Base-by-base conservation (phyloP, 2,329 filamentous ascomycete genomes). In the Ilyonectria mors-panacis region DNA sequence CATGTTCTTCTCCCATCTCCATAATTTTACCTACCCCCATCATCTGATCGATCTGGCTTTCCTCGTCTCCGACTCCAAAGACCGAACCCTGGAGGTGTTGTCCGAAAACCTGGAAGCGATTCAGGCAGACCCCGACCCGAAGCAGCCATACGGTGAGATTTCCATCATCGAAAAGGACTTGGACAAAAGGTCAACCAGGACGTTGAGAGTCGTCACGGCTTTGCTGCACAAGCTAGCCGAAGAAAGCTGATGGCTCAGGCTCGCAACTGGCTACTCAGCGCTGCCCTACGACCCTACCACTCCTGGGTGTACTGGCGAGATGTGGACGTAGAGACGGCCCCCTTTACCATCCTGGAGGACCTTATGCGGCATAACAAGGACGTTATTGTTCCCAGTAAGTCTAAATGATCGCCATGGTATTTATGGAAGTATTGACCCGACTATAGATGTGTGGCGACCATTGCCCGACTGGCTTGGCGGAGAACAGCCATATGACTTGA, bases 291-390 rank as follows among this genome's bases (percentile, higher is more conserved):
- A 48, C 96, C 96, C 2, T 97, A 96, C 59, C 96, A 99, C 79
- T 98, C 95, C 71, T 99, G 96, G 96, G 96, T 99, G 10, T 99
- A 99, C 79, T 99, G 96, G 96, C 91, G 96, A 81, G 96, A 99
- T 83, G 96, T 97, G 26, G 96, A 99, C 82, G 96, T 99, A 9
- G 94, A 98, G 82, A 99, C 96, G 2, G 96, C 96, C 2, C 96
- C 96, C 0, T 96, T 95, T 78, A 98, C 96, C 0, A 98, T 99
- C 74, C 84, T 99, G 70, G 96, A 99, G 79, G 96, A 99, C 83
- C 84, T 99, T 61, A 99, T 99, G 96, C 91, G 95, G 70, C 96
- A 99, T 78, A 97, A 99, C 83, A 98, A 98, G 82, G 96, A 99
- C 79, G 92, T 99, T 33, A 99, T 98, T 78, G 96, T 99, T 63